phyloP scores from a whole-genome alignment of 1,284 basidiomycete species.

The Ustilago bromivora region DNA sequence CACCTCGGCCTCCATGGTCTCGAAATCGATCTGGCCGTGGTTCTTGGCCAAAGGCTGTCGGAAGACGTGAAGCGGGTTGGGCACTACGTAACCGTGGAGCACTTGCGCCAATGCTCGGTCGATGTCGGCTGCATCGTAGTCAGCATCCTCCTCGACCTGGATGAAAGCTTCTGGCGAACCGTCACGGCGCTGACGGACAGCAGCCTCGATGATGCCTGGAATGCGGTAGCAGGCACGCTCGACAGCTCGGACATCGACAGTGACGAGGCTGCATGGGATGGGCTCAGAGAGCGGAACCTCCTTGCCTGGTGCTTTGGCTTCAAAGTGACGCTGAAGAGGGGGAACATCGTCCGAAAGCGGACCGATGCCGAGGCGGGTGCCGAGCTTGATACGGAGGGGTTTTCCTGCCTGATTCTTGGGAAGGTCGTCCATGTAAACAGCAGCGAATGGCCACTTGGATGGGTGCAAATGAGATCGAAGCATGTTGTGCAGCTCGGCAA shows the following conservation, averaged over 20 bases:
- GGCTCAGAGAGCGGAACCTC: slow-evolving; percentile 67
- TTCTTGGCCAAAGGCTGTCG: slow-evolving; percentile 67
- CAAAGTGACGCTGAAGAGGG: slow-evolving; percentile 68
- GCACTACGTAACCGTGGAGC: slow-evolving; percentile 69
- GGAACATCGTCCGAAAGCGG: slow-evolving; percentile 68
- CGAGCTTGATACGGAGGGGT: slow-evolving; percentile 69
- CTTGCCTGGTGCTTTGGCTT: slow-evolving; percentile 67
- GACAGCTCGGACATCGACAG: slow-evolving; percentile 67
- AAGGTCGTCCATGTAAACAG: slow-evolving; percentile 69
- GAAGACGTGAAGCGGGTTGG: slow-evolving; percentile 70
- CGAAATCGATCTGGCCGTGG: slow-evolving; percentile 67
- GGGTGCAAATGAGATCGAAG: slow-evolving; percentile 68
- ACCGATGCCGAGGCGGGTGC: slow-evolving; percentile 67
- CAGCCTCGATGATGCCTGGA: slow-evolving; percentile 68
- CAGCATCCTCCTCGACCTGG: slow-evolving; percentile 68
- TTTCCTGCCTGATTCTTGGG: slow-evolving; percentile 70
- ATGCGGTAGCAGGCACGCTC: slow-evolving; percentile 70
- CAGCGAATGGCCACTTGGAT: slow-evolving; percentile 69
- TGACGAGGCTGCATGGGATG: slow-evolving; percentile 68
- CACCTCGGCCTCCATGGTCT: slow-evolving; percentile 69
- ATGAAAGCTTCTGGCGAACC: slow-evolving; percentile 69
- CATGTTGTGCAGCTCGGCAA: slow-evolving; percentile 68
- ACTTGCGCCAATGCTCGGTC: slow-evolving; percentile 68
- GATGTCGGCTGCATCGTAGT: slow-evolving; percentile 69
- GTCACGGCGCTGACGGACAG: slow-evolving; percentile 67